These are phyloP conservation scores for Trypanosoma theileri DNA, from an alignment of 208 protist genomes.

Conservation along the genomic window DNA sequence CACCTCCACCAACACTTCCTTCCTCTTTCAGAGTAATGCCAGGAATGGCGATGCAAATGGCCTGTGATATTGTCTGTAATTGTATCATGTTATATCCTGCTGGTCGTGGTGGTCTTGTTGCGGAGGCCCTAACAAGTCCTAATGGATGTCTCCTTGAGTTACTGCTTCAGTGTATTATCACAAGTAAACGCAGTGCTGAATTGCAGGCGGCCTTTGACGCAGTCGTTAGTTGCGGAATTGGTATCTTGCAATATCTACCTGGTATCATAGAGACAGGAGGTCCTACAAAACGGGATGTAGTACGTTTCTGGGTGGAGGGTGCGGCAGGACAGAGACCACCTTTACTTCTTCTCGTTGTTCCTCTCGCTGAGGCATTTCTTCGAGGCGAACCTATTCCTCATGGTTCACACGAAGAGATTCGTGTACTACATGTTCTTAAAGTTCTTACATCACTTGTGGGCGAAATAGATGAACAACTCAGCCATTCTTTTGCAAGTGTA, in stretches of 20 bases:
- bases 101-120: constrained; percentile 25
- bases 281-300: constrained; percentile 40
- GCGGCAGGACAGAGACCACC: constrained; percentile 34
- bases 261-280: constrained; percentile 16
- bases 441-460: constrained; percentile 37
- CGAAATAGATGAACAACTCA: constrained; percentile 29
- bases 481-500: constrained; percentile 28
- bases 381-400: not conserved
- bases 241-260: constrained; percentile 25
- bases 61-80: constrained; percentile 39
- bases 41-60: constrained; percentile 39
- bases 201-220: constrained; percentile 50
- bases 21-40: not conserved
- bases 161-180: constrained; percentile 40
- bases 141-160: constrained; percentile 37
- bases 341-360: constrained; percentile 33
- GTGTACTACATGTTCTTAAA: constrained; percentile 44
- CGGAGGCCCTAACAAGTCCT: constrained; percentile 13
- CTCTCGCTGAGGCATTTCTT: constrained; percentile 30
- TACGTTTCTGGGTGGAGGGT: constrained; percentile 62
- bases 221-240: constrained; percentile 27
- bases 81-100: constrained; percentile 33
- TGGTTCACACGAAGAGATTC: constrained; percentile 33
- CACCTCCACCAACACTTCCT: not conserved
- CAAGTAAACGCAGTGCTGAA: constrained; percentile 33